phyloP scores from a whole-genome alignment of 805 yeast genomes.

The Hanseniaspora clermontiae region DNA sequence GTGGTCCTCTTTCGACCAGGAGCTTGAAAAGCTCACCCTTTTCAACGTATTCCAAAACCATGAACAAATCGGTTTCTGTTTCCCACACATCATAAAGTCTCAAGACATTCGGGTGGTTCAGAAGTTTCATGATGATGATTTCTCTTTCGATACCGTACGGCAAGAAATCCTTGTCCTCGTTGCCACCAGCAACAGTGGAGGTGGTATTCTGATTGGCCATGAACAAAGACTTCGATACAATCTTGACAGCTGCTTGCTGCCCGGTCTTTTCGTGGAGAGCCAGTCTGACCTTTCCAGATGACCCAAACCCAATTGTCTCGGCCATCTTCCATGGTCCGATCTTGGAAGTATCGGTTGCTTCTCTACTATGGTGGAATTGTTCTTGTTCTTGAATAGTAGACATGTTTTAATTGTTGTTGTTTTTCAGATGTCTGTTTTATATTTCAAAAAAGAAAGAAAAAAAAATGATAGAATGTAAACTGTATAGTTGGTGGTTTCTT shows the following conservation, averaged over 20 bases:
- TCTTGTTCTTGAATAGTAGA: conserved; percentile 2
- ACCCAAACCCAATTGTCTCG: conserved; percentile 88
- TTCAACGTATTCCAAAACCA: conserved; percentile 89
- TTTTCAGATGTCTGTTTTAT: not conserved
- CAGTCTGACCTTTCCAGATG: conserved; percentile 85
- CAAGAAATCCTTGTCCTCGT: conserved; percentile 38
- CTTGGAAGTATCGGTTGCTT: conserved; percentile 16
- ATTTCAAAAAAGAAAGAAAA: not conserved
- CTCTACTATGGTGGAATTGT: conserved; percentile 16
- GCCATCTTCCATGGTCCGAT: conserved; percentile 97
- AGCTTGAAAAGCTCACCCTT: conserved; percentile 95
- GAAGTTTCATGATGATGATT: conserved; percentile 70
- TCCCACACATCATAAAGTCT: conserved; percentile 80
- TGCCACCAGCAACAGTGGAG: conserved; percentile 30
- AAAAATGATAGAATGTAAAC: too few relatives aligned
- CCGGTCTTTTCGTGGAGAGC: conserved; percentile 80
- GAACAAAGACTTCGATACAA: conserved; percentile 76
- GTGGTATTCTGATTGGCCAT: conserved; percentile 27
- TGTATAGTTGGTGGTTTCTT: not conserved
- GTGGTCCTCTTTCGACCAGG: conserved; percentile 73
- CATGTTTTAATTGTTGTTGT: not conserved
- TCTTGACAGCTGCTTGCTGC: conserved; percentile 89
- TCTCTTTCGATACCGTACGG: conserved; percentile 82
- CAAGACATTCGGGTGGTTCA: conserved; percentile 67
- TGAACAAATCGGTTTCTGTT: conserved; percentile 65